Evolutionary conservation across 805 yeast species (phyloP), one percentile per base, ranked within the genome.

Genomic region (Candida nonsorbophila): DNA sequence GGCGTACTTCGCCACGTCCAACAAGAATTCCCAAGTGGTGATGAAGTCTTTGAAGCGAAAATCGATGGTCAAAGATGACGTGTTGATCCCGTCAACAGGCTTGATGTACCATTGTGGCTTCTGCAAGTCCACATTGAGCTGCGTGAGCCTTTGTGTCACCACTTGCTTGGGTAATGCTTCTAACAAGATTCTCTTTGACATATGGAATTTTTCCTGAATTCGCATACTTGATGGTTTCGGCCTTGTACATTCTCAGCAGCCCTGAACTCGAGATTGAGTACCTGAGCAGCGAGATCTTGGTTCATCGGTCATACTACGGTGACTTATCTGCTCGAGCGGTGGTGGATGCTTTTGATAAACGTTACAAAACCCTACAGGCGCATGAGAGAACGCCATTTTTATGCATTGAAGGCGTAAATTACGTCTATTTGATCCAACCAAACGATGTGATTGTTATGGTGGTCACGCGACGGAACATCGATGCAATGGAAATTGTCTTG

Each of bases 21-120:
- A 77, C 12, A 83, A 52, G 43, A 80, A 79, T 7, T 72, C 58
- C 86, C 88, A 79, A 0, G 90, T 78, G 23, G 67, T 67, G 35
- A 75, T 77, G 45, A 70, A 83, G 26, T 65, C 61, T 30, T 52
- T 60, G 37, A 82, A 67, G 10, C 20, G 9, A 18, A 18, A 18
- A 18, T 7, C 20, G 20, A 7, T 7, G 20, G 9, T 10, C 7
- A 18, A 18, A 18, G 20, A 10, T 18, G 20, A 18, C n/a, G n/a
- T n/a, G n/a, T n/a, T n/a, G n/a, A n/a, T n/a, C n/a, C n/a, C n/a
- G n/a, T n/a, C n/a, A n/a, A n/a, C n/a, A n/a, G n/a, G n/a, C n/a
- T n/a, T n/a, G n/a, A n/a, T n/a, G n/a, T n/a, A n/a, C n/a, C n/a
- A n/a, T n/a, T n/a, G n/a, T n/a, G n/a, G n/a, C n/a, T n/a, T n/a